Evolutionary conservation across 257 asterid genomes (phyloP).

Genomic region (Petunia axillaris): DNA sequence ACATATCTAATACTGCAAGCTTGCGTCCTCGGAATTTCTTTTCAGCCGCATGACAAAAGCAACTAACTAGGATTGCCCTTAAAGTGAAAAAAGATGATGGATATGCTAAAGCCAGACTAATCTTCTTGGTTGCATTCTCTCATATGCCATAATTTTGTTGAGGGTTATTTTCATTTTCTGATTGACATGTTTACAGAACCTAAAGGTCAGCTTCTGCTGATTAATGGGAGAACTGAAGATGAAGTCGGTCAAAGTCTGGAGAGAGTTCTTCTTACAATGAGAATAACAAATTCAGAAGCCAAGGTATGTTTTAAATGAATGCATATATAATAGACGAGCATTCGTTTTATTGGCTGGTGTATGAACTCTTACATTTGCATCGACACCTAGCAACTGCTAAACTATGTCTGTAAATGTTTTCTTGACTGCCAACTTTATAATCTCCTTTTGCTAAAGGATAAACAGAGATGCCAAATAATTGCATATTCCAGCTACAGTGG

Average conservation of each 20-base stretch:
- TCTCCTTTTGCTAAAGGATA: not conserved
- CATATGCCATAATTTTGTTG: slow-evolving; percentile 24
- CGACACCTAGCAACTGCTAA: slow-evolving; percentile 1
- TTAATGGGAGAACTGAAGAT: slow-evolving; percentile 91
- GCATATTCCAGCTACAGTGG: slow-evolving; percentile 7
- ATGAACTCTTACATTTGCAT: slow-evolving; percentile 10
- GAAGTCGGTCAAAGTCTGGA: slow-evolving; percentile 90
- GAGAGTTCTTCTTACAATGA: slow-evolving; percentile 96
- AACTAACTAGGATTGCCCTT: not conserved
- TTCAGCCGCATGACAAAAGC: slow-evolving; percentile 1
- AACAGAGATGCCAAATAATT: not conserved
- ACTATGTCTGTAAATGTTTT: not conserved
- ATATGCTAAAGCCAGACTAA: not conserved
- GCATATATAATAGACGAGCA: not conserved
- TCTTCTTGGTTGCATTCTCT: slow-evolving; percentile 8
- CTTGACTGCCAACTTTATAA: not conserved
- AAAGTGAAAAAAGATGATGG: not conserved
- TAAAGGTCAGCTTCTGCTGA: slow-evolving; percentile 94
- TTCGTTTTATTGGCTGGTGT: not conserved
- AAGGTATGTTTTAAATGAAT: slow-evolving; percentile 52
- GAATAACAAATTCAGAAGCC: slow-evolving; percentile 85
- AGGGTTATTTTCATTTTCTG: slow-evolving; percentile 24
- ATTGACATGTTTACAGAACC: slow-evolving; percentile 68
- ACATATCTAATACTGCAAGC: not conserved
- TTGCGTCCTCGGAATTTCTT: not conserved